Base-by-base conservation (phyloP, 768 basidiomycete species). In the Paxillus involutus region DNA sequence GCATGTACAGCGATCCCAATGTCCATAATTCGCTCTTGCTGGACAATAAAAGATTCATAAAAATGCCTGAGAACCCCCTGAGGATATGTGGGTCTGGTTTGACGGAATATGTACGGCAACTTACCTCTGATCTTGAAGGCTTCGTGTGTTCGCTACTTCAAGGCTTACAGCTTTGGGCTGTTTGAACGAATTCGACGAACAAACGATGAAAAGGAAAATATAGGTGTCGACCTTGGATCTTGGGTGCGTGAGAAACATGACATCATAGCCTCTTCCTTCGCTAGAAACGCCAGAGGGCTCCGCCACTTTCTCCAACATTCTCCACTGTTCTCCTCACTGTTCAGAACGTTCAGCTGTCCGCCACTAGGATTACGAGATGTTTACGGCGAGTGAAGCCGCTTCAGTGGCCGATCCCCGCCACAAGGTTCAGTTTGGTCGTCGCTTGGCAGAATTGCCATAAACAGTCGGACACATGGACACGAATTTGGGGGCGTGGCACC, bases 101-200 rank as follows among this genome's bases (percentile, higher is more conserved):
- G 30, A 44, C 19, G 19, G 6, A 19, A 21, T 3, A 32, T 40
- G 39, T 29, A 41, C 37, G 17, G 37, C 12, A 36, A 21, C 53
- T 26, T 32, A 51, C 45, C 37, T 47, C 29, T 29, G 49, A 51
- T 41, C 30, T 26, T 26, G 26, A 41, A 40, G 35, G 35, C 43
- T 35, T 49, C 55, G 55, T 56, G 55, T 56, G 39, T 51, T 12
- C 40, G 55, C 39, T 47, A 12, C 46, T n/a, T n/a, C n/a, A n/a
- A n/a, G n/a, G n/a, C n/a, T 51, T 44, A 40, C 24, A 44, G 26
- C 44, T 46, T 29, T 7, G 35, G 44, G 13, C 26, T 11, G 37
- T 33, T 41, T 24, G 9, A 32, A 26, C 32, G 30, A 36, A 32
- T 11, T 32, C 11, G 32, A 32, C 11, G 32, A 32, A 11, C 32